Base-by-base conservation (phyloP, 2,329 filamentous ascomycete species). In the Diaporthe sp. region DNA sequence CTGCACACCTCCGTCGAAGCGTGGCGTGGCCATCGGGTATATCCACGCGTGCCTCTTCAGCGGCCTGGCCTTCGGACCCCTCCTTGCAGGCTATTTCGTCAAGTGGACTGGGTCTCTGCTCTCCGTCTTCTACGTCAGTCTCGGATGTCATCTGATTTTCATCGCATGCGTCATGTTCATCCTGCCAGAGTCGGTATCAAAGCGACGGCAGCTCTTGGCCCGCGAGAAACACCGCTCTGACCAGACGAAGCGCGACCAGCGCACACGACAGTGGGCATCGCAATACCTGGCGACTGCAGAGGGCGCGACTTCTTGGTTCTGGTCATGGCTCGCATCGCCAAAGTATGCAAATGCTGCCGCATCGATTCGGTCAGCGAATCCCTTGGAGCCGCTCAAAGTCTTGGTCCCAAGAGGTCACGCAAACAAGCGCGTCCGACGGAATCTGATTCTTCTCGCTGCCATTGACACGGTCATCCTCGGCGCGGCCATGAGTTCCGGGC, bases 31-130 rank as follows among this genome's bases (percentile, higher is more conserved):
- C 6, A 97, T 98, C 83, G 96, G 95, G 9, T 96, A 96, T 82
- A 93, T 98, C 80, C 95, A 98, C 80, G 95, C 95, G 15, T 95
- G 93, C 79, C 87, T 99, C 12, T 98, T 98, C 83, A 89, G 90
- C 2, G 97, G 97, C n/a, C 91, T 98, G 61, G 96, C 97, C 0
- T 85, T 96, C 44, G 97, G 97, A 0, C 97, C 97, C 10, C 88
- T 97, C 3, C 81, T 98, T 31, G 93, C 95, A 0, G 96, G 94
- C 2, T 93, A 94, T 79, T 87, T 98, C 58, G 93, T 98, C 80
- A 91, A 94, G 80, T 90, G 88, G 83, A 96, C 94, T 0, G 94
- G 94, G 10, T 91, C 90, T 58, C 88, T 97, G 22, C 83, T 98
- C 9, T 90, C 92, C n/a, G 90, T 98, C 63, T 98, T 99, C 83